Evolutionary conservation across 2,329 filamentous ascomycete genomes (phyloP), one percentile per base, ranked within the genome.

Genomic region (Pseudogymnoascus sp.): DNA sequence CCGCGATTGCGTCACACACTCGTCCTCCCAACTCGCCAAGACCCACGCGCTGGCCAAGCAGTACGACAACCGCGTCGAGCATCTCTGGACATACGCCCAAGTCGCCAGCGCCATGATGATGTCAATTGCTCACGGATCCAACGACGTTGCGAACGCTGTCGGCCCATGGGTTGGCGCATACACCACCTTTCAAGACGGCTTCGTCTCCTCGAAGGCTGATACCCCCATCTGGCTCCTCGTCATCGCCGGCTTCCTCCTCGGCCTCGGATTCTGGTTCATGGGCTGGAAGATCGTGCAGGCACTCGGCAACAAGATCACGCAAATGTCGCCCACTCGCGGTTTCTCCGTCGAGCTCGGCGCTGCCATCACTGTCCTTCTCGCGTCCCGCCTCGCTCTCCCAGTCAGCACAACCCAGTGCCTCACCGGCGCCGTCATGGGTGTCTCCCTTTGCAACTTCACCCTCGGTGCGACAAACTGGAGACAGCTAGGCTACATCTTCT

Each of bases 331-430:
- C 4, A 78, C 74, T 66, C 72, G 81, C 68, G 80, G 78, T 60
- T 89, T 78, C 68, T 90, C 87, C 60, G 92, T 92, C 88, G 89
- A 92, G 72, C 83, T 92, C 82, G 89, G 89, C 55, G 88, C 89
- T 52, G 87, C 89, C 68, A 84, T 92, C 68, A 91, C 89, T 7
- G 84, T 92, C 64, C 82, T 91, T 19, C 75, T 92, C 72, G 89
- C 90, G 78, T 90, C 87, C 0, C 88, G 90, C 72, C 90, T 81
- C 78, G 83, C 82, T 1, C 85, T 92, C 0, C 89, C 89, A 38
- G 88, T 92, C 26, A 91, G 88, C 0, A 92, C 87, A 12, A 86
- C 85, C 19, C 88, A 88, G 88, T 92, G 89, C 73, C 91, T 92
- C 74, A 91, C 88, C 12, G 89, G 89, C 62, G 88, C 89, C 26